Conservation (phyloP, 2,329 filamentous ascomycete species). For the Corniculantispora saksenae region DNA sequence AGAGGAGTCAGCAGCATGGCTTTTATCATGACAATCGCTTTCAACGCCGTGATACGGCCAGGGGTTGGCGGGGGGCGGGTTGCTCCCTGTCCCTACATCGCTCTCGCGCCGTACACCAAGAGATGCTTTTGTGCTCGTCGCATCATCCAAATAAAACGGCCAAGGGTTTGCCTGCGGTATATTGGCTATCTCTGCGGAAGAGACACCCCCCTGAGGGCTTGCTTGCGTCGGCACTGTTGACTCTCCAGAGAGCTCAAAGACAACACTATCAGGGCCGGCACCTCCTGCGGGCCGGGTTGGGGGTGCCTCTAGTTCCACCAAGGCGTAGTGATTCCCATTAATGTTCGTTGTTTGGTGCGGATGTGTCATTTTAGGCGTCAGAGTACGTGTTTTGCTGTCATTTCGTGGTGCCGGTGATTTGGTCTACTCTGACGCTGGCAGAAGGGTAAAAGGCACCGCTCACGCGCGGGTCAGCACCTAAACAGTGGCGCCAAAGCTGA, state of each 20-base stretch:
- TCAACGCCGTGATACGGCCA: slow-evolving; percentile 36
- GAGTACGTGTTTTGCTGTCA: neutral
- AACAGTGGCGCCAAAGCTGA: slow-evolving; percentile 7
- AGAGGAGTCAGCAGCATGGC: neutral
- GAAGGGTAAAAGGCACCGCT: neutral
- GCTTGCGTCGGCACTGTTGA: slow-evolving; percentile 19
- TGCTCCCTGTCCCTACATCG: slow-evolving; percentile 1
- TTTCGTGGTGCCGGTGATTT: neutral
- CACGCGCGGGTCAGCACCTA: neutral
- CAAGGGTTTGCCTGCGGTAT: slow-evolving; percentile 29
- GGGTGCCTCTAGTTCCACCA: neutral
- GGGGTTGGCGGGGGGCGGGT: slow-evolving; percentile 30
- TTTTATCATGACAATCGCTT: neutral
- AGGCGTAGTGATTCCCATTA: neutral
- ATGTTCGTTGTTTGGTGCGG: neutral
- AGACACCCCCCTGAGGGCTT: neutral
- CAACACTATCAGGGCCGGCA: slow-evolving; percentile 21
- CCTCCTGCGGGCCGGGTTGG: neutral
- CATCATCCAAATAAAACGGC: slow-evolving; percentile 33
- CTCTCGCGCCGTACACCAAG: neutral
- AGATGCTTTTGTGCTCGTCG: neutral
- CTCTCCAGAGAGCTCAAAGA: slow-evolving; percentile 37
- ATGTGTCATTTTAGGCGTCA: neutral
- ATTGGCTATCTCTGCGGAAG: neutral
- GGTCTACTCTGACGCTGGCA: too few relatives aligned